Evolutionary conservation across 2,329 filamentous ascomycete species (phyloP).

Genomic region (Talaromyces sp.): DNA sequence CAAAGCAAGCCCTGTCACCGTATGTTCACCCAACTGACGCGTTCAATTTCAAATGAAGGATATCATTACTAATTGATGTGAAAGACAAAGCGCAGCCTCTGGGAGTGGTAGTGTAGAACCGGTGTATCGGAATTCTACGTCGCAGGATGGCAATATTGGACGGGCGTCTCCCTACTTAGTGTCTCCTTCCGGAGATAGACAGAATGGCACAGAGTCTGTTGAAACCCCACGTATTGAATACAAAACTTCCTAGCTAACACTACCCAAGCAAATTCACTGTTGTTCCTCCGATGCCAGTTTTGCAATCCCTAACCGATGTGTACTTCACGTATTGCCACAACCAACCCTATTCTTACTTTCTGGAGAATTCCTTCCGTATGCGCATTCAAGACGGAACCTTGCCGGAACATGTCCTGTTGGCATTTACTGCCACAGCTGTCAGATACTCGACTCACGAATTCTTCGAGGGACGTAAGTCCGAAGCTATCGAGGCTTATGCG

Average conservation of each 20-base stretch:
- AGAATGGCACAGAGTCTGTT: too few relatives aligned
- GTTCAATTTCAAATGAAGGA: too few relatives aligned
- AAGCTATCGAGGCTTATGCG: neutral
- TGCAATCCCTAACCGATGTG: neutral
- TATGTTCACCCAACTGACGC: too few relatives aligned
- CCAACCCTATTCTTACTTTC: neutral
- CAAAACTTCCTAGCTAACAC: too few relatives aligned
- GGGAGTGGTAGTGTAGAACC: too few relatives aligned
- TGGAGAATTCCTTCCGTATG: neutral
- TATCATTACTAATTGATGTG: neutral
- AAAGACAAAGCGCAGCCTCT: too few relatives aligned
- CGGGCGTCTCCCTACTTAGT: too few relatives aligned
- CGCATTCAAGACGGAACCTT: neutral
- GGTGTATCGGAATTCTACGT: too few relatives aligned
- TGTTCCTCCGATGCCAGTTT: neutral
- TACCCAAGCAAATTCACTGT: neutral
- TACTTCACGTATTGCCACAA: neutral
- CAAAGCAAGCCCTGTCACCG: neutral
- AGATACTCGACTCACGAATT: neutral
- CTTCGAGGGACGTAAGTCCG: neutral
- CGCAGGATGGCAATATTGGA: too few relatives aligned
- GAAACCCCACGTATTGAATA: too few relatives aligned
- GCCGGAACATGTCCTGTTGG: neutral
- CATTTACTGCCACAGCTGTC: neutral
- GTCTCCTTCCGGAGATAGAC: too few relatives aligned